Conservation (phyloP, 805 yeast species). For the Teunomyces atbi region DNA sequence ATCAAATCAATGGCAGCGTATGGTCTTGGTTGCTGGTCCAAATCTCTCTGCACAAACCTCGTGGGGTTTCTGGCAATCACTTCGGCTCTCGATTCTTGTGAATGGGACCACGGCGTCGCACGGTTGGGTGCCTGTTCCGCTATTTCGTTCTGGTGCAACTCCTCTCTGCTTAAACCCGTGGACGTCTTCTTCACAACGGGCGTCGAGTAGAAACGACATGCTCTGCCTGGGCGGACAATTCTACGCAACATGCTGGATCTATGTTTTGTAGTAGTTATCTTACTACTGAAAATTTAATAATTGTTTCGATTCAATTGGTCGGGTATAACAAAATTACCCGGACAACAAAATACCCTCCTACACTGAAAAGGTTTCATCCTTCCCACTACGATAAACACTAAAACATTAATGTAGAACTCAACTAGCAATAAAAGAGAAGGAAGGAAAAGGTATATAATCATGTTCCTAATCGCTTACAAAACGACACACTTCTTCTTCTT, state of each 20-base stretch:
- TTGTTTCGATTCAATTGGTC: constrained; percentile 4
- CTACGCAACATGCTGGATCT: constrained; percentile 10
- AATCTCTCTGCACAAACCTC: constrained; percentile 70
- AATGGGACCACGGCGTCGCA: constrained; percentile 63
- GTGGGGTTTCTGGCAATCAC: constrained; percentile 51
- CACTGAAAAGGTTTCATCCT: no score
- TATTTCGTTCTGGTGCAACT: constrained; percentile 22
- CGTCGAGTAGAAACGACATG: constrained; percentile 12
- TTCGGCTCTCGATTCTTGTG: constrained; percentile 61
- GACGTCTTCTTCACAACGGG: constrained; percentile 11
- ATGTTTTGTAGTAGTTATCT: background rate
- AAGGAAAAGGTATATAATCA: background rate
- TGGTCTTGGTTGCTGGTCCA: constrained; percentile 70
- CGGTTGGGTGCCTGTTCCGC: constrained; percentile 77
- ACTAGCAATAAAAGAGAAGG: background rate
- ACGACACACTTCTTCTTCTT: constrained; percentile 31
- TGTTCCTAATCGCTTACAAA: constrained; percentile 14
- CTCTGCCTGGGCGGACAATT: constrained; percentile 7
- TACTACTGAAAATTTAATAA: background rate
- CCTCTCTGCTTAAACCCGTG: constrained; percentile 16
- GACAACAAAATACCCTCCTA: no score
- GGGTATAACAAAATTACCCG: background rate
- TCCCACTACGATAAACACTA: background rate
- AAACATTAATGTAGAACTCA: constrained; percentile 1
- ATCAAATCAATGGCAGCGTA: constrained; percentile 83